phyloP scores from a whole-genome alignment of 1,284 basidiomycete genomes.

The Neonothopanus nambi region DNA sequence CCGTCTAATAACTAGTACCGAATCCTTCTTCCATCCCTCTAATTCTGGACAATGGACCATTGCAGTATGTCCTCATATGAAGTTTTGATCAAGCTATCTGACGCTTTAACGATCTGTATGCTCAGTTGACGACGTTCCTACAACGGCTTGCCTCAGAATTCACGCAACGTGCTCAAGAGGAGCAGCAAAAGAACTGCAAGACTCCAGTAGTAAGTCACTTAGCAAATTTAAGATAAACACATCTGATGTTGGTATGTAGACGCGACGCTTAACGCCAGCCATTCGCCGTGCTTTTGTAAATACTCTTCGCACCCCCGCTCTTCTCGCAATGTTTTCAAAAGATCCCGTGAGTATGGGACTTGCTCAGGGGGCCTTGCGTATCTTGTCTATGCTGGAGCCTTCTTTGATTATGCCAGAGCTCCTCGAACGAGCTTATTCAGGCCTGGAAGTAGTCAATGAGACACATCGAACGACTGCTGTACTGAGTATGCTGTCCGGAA shows the following conservation, averaged over 20 bases:
- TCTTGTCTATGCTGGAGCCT: constrained; percentile 83
- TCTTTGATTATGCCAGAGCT: constrained; percentile 89
- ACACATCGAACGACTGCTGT: constrained; percentile 93
- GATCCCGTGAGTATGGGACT: constrained; percentile 67
- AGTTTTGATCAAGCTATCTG: neutral
- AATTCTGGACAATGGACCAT: constrained; percentile 75
- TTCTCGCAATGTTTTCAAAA: constrained; percentile 96
- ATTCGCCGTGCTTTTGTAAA: constrained; percentile 87
- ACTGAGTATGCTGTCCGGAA: constrained; percentile 83
- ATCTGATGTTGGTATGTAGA: constrained; percentile 36
- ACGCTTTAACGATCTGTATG: constrained; percentile 5
- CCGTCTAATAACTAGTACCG: constrained; percentile 88
- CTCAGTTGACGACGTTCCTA: constrained; percentile 73
- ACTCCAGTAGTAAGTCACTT: constrained; percentile 66
- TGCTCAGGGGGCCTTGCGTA: constrained; percentile 72
- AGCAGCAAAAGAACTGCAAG: constrained; percentile 78
- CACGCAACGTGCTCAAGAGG: constrained; percentile 80
- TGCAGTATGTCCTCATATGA: constrained; percentile 37
- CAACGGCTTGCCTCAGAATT: constrained; percentile 83
- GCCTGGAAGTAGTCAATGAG: constrained; percentile 92
- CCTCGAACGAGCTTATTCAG: constrained; percentile 88
- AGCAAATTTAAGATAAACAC: neutral
- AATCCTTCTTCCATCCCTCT: constrained; percentile 91
- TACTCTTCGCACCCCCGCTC: constrained; percentile 82
- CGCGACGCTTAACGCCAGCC: constrained; percentile 74